phyloP scores from a whole-genome alignment of 2,329 filamentous ascomycete species.

The Botrytis squamosa region DNA sequence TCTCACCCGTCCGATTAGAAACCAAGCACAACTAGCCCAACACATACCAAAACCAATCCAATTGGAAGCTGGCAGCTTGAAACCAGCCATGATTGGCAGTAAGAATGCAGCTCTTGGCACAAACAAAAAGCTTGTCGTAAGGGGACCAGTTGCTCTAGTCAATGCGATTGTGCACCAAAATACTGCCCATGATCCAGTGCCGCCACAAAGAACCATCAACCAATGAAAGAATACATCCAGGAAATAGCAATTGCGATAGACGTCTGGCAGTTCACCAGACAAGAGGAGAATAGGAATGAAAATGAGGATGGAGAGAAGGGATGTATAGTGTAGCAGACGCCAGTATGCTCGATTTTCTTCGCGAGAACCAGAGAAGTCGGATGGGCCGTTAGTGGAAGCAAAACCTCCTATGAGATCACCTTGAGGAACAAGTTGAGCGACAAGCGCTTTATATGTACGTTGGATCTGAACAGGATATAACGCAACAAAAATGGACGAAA shows the following conservation, averaged over 20 bases:
- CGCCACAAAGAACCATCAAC: conserved; percentile 51
- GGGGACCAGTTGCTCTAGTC: conserved; percentile 49
- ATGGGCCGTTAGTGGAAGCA: conserved; percentile 25
- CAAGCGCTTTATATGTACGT: conserved; percentile 49
- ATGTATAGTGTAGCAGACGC: conserved; percentile 52
- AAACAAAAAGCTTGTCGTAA: conserved; percentile 50
- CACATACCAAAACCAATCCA: conserved; percentile 53
- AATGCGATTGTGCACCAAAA: conserved; percentile 50
- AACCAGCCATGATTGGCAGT: conserved; percentile 47
- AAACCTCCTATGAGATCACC: conserved; percentile 45
- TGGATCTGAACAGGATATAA: conserved; percentile 52
- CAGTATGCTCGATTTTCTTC: conserved; percentile 53
- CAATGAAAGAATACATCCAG: conserved; percentile 56
- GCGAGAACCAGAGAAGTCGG: conserved; percentile 38
- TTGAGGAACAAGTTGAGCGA: conserved; percentile 46
- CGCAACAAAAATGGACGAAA: conserved; percentile 52
- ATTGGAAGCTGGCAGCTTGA: conserved; percentile 49
- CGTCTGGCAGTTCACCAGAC: conserved; percentile 49
- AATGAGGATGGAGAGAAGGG: conserved; percentile 48
- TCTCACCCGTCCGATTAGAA: conserved; percentile 45
- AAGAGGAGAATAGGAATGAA: conserved; percentile 50
- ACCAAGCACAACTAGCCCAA: conserved; percentile 51
- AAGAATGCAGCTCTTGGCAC: conserved; percentile 50
- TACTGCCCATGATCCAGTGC: conserved; percentile 48
- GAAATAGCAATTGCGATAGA: conserved; percentile 53